Base-by-base conservation (phyloP, 805 yeast genomes). In the Yamadazyma kitorensis region DNA sequence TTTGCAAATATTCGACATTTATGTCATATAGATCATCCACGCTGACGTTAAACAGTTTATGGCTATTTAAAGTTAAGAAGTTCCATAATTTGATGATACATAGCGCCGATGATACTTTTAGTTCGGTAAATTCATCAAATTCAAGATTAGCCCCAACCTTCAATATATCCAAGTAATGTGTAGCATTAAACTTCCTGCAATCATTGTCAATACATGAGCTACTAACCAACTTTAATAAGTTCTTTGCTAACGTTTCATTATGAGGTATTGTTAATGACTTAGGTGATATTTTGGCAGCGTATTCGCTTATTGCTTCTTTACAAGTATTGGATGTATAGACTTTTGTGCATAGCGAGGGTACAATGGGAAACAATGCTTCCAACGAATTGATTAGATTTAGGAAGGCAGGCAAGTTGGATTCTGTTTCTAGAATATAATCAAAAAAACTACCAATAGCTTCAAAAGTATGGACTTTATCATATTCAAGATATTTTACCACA, bases 21-120 rank as follows among this genome's bases (percentile, higher is more conserved):
- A 62, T 48, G 11, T 55, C 48, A 14, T 59, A 49, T 15, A 72
- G 39, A 2, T 61, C 53, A 10, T 62, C 49, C 3, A 68, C 31
- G 4, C 39, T 11, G 11, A 43, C 18, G 5, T 27, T 15, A 18
- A 32, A 22, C 29, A 17, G 21, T 11, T 36, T 33, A n/a, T 36
- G 31, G 14, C 24, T 30, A 3, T 27, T 17, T 17, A 37, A 14
- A 26, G 68, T 61, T 0, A 73, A 54, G 36, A 70, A 64, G 32
- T 70, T 69, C 84, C 84, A 79, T 2, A 77, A 54, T 50, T 80
- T 80, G 5, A 76, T 56, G n/a, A 77, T 46, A 3, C 72, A 71
- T 24, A 78, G 47, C 0, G 72, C 61, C 0, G 79, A 57, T 9
- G 66, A 47, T 6, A 64, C 33, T 32, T 55, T 55, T n/a, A 60